These are phyloP conservation scores for Martensiomyces pterosporus DNA, from an alignment of 192 early-diverging fungal species.

Conservation along the genomic window DNA sequence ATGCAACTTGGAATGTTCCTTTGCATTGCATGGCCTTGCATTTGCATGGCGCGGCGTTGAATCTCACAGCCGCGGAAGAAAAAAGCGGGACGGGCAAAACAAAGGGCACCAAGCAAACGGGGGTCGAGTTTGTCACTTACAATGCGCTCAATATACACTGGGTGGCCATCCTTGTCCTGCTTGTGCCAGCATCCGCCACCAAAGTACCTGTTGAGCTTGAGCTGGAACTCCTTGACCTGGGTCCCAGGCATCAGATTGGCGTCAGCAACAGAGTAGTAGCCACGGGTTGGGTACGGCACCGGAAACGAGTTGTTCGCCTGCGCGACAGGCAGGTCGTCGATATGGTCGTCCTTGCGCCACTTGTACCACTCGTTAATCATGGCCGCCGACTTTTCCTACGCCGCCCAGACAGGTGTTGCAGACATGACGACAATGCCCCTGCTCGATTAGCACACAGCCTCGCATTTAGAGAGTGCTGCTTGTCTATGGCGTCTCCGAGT, in stretches of 20 bases:
- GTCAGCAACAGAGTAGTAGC: slow-evolving; percentile 59
- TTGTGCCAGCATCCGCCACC: slow-evolving; percentile 80
- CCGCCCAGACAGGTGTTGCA: too few relatives aligned
- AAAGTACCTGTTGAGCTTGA: slow-evolving; percentile 60
- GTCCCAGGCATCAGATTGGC: slow-evolving; percentile 56
- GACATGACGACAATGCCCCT: too few relatives aligned
- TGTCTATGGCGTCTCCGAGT: too few relatives aligned
- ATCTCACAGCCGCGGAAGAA: too few relatives aligned
- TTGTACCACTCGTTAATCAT: slow-evolving; percentile 57
- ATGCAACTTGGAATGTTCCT: too few relatives aligned
- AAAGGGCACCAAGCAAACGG: too few relatives aligned
- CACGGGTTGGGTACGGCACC: slow-evolving; percentile 63
- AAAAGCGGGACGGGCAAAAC: too few relatives aligned
- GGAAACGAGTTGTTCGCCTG: slow-evolving; percentile 54
- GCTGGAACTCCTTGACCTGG: slow-evolving; percentile 60
- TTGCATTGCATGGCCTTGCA: too few relatives aligned
- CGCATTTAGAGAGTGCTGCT: too few relatives aligned
- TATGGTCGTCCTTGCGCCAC: slow-evolving; percentile 58
- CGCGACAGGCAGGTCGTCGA: slow-evolving; percentile 60
- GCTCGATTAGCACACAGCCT: too few relatives aligned
- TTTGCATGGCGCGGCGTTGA: too few relatives aligned
- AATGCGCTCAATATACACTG: slow-evolving; percentile 88
- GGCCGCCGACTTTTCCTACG: slow-evolving; percentile 57
- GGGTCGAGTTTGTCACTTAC: too few relatives aligned
- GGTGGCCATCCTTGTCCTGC: slow-evolving; percentile 82